Percentiles rank a stretch among this genome's conserved stretches.
phyloP scores from a whole-genome alignment of 2,329 filamentous ascomycete genomes.

The Fusarium pseudograminearum region DNA sequence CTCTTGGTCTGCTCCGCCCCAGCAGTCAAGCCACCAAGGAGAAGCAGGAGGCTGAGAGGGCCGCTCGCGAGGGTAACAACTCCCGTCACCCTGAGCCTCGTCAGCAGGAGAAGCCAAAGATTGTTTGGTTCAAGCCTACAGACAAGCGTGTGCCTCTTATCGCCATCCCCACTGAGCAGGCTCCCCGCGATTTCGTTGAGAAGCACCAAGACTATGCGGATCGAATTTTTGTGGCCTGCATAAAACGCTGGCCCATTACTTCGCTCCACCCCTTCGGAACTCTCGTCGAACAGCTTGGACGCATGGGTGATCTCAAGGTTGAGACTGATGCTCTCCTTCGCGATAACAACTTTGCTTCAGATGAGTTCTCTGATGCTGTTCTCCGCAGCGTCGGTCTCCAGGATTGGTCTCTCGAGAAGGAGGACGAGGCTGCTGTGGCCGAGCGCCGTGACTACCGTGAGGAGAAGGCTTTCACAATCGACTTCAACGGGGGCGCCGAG shows the following conservation, averaged over 20 bases:
- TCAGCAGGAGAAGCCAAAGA: conserved; percentile 95
- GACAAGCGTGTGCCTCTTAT: conserved; percentile 99
- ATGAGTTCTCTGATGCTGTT: conserved; percentile 97
- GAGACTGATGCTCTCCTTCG: conserved; percentile 96
- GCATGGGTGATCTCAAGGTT: conserved; percentile 97
- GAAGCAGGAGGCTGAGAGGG: conserved; percentile 97
- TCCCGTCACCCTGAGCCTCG: conserved; percentile 81
- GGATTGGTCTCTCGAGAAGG: conserved; percentile 88
- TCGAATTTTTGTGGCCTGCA: conserved; percentile 98
- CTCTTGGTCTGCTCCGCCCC: conserved; percentile 90
- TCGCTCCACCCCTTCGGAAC: conserved; percentile 99
- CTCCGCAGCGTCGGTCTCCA: conserved; percentile 91
- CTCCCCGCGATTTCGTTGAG: conserved; percentile 96
- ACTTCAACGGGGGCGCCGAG: conserved; percentile 87
- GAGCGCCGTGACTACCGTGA: conserved; percentile 89
- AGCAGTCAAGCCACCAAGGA: conserved; percentile 99
- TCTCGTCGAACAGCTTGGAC: conserved; percentile 94
- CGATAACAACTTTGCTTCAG: conserved; percentile 98
- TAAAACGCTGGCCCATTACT: conserved; percentile 99
- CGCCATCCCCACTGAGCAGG: conserved; percentile 97
- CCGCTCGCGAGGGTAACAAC: conserved; percentile 84
- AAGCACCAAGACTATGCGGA: conserved; percentile 98
- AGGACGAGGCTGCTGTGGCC: conserved; percentile 79
- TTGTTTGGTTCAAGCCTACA: conserved; percentile 99
- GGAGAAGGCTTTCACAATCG: conserved; percentile 91